Conservation (phyloP, 768 basidiomycete genomes). For the Rhizopogon vinicolor region DNA sequence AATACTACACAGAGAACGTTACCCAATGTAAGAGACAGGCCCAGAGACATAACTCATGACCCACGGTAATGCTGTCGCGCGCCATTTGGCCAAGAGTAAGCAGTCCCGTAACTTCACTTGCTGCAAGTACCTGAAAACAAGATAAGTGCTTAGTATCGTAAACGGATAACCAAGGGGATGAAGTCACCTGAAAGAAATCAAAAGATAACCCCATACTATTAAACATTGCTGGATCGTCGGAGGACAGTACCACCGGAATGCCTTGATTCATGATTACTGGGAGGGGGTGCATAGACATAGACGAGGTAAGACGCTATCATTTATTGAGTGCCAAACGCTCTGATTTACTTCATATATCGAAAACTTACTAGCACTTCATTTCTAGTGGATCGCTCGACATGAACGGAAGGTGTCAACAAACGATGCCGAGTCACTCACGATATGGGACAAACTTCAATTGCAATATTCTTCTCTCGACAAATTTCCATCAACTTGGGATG, state of each 20-base stretch:
- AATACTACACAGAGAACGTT: conserved; percentile 33
- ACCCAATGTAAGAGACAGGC: neutral
- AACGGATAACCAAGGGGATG: neutral
- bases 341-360: neutral
- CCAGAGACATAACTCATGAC: neutral
- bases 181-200: conserved; percentile 65
- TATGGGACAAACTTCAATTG: conserved; percentile 45
- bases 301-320: conserved; percentile 62
- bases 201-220: conserved; percentile 71
- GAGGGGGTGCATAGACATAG: conserved; percentile 73
- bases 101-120: conserved; percentile 61
- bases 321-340: neutral
- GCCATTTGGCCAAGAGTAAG: conserved; percentile 55
- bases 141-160: neutral
- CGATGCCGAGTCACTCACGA: conserved; percentile 27
- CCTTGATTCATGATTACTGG: conserved; percentile 65
- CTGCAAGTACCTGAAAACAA: conserved; percentile 45
- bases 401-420: neutral
- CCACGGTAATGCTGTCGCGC: conserved; percentile 57
- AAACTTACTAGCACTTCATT: conserved; percentile 62
- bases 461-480: conserved; percentile 35
- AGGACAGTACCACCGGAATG: conserved; percentile 62
- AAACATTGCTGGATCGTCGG: conserved; percentile 74
- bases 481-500: conserved; percentile 42
- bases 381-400: conserved; percentile 26